Conservation (phyloP, 2,329 filamentous ascomycete species). For the Ophidiomyces ophidiicola region DNA sequence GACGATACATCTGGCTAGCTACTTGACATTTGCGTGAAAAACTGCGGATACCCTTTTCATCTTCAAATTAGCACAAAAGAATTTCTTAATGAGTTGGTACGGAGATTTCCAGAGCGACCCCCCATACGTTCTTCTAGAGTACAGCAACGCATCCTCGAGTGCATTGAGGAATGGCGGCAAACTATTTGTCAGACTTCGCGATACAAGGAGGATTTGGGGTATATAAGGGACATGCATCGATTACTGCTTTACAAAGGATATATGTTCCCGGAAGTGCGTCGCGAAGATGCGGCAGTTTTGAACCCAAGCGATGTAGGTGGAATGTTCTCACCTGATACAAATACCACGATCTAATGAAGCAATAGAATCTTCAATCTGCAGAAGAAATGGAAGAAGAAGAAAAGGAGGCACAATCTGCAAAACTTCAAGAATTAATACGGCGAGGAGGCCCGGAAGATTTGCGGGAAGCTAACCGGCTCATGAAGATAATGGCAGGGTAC, state of each 20-base stretch:
- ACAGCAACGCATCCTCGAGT: constrained; percentile 83
- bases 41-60: constrained; percentile 98
- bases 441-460: constrained; percentile 83
- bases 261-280: constrained; percentile 78
- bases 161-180: constrained; percentile 95
- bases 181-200: constrained; percentile 97
- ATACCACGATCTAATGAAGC: constrained; percentile 4
- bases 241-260: constrained; percentile 95
- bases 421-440: constrained; percentile 90
- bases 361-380: constrained; percentile 79
- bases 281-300: constrained; percentile 88
- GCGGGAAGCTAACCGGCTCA: constrained; percentile 90
- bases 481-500: constrained; percentile 99
- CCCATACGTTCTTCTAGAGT: constrained; percentile 75
- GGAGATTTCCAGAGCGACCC: constrained; percentile 86
- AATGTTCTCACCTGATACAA: constrained; percentile 11
- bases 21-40: constrained; percentile 98
- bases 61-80: constrained; percentile 98
- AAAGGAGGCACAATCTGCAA: constrained; percentile 87
- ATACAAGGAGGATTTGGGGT: constrained; percentile 93
- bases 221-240: constrained; percentile 95
- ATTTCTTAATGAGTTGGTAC: constrained; percentile 94
- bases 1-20: constrained; percentile 39
- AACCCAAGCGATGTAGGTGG: constrained; percentile 85
- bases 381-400: constrained; percentile 99